A percentile compares a stretch with the other conserved stretches of the same genome.
These are phyloP conservation scores for Thymus quinquecostatus DNA, from an alignment of 257 asterid genomes.

Conservation along the genomic window DNA sequence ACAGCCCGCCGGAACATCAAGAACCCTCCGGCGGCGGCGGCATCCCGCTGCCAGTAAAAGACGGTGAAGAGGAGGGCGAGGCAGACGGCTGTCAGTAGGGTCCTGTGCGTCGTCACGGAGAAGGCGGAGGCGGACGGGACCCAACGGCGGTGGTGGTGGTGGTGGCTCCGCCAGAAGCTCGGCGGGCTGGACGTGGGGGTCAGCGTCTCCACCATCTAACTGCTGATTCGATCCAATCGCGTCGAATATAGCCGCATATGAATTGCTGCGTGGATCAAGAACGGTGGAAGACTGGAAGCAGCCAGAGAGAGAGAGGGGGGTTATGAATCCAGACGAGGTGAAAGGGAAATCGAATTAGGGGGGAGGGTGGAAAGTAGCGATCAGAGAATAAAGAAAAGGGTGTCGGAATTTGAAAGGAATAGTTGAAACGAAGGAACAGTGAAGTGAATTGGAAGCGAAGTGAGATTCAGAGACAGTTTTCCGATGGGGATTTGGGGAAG, in stretches of 20 bases:
- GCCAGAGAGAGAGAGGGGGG: not conserved
- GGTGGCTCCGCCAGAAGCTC: constrained; percentile 43
- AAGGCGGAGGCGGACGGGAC: constrained; percentile 40
- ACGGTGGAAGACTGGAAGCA: not conserved
- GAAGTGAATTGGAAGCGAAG: constrained; percentile 63
- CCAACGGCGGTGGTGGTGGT: constrained; percentile 50
- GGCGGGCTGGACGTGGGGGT: constrained; percentile 46
- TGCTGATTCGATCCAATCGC: not conserved
- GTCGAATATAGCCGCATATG: constrained; percentile 32
- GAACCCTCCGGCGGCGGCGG: constrained; percentile 43
- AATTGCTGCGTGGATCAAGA: constrained; percentile 20
- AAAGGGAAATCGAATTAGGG: constrained; percentile 1
- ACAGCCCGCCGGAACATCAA: constrained; percentile 41
- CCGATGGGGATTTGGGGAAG: constrained; percentile 22
- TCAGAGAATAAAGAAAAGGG: constrained; percentile 35
- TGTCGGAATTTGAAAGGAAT: not conserved
- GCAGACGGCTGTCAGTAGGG: constrained; percentile 43
- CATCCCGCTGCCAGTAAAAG: constrained; percentile 56
- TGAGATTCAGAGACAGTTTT: constrained; percentile 33
- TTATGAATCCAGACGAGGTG: not conserved
- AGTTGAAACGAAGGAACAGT: constrained; percentile 35
- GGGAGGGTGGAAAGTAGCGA: constrained; percentile 48
- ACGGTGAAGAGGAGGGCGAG: constrained; percentile 45
- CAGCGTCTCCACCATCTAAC: constrained; percentile 52
- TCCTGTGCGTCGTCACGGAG: constrained; percentile 43